phyloP scores from a whole-genome alignment of 2,329 filamentous ascomycete genomes.

The Pseudocercospora fijiensis region DNA sequence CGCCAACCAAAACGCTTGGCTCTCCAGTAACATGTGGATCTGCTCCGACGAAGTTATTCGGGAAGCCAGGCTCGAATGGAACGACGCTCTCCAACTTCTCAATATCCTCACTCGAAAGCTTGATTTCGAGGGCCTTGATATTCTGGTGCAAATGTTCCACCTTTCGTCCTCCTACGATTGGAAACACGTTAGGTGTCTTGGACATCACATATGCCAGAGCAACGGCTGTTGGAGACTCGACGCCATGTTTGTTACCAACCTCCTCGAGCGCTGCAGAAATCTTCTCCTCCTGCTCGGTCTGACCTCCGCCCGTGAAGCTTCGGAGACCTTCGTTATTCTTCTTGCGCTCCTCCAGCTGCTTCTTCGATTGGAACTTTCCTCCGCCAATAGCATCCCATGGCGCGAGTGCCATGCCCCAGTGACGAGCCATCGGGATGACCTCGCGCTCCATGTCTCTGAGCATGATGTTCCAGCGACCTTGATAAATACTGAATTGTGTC shows the following conservation, averaged over 20 bases:
- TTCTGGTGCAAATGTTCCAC: conserved; percentile 68
- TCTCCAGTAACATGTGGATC: conserved; percentile 35
- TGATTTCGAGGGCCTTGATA: conserved; percentile 64
- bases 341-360: conserved; percentile 49
- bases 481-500: conserved; percentile 40
- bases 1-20: conserved; percentile 29
- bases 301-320: conserved; percentile 29
- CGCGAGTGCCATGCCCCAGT: conserved; percentile 48
- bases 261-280: conserved; percentile 60
- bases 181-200: conserved; percentile 56
- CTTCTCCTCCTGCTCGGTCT: conserved; percentile 49
- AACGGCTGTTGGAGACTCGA: conserved; percentile 34
- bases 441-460: conserved; percentile 47
- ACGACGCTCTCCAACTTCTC: conserved; percentile 63
- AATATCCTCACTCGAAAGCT: conserved; percentile 62
- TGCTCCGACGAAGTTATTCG: conserved; percentile 56
- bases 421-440: conserved; percentile 47
- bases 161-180: conserved; percentile 68
- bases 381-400: conserved; percentile 55
- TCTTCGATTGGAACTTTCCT: conserved; percentile 45
- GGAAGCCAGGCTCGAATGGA: conserved; percentile 67
- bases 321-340: conserved; percentile 39
- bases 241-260: conserved; percentile 57
- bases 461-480: conserved; percentile 45
- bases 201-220: conserved; percentile 71